Evolutionary conservation across 352 stramenopile genomes (phyloP), one percentile per base, ranked within the genome.

Genomic region (Phytophthora tentaculata): DNA sequence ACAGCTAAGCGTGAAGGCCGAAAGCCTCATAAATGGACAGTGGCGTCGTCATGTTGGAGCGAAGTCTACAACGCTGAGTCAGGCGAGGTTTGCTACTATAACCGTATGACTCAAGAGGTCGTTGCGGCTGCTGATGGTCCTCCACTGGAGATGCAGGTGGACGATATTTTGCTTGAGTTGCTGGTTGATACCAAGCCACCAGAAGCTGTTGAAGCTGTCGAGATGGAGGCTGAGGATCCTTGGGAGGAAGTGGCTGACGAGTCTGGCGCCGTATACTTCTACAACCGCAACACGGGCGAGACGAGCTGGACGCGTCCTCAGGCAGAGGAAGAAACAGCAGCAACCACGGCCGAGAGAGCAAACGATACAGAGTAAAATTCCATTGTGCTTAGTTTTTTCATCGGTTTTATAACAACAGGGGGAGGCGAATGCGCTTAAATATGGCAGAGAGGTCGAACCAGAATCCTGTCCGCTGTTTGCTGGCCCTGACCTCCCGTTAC

Each of bases 181-280:
- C 69, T 94, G 61, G 59, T 71, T 10, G 80, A 86, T 22, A 58
- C n/a, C n/a, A n/a, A 66, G 22, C 12, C 26, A 17, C 23, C 24
- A 5, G 43, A 60, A 37, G n/a, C 16, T 24, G 28, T 8, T 32
- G 28, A 3, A 23, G 32, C 50, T n/a, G 17, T 19, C 9, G 13
- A 49, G 14, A 17, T 1, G 12, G 48, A 63, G n/a, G 70, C 2
- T n/a, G 48, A 63, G n/a, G 72, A 79, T 67, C 16, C 41, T 14
- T 93, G 84, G 86, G 80, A 91, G 66, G 83, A 94, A 61, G 83
- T 91, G 2, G 84, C 81, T 3, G 84, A 95, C 41, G 84, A 86
- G 10, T 48, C 56, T 20, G 86, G 86, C 1, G 84, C 80, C 35
- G 77, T 95, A 12, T 95, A 92, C 74, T 94, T 92, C 51, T 87